Conservation (phyloP, 2,329 filamentous ascomycete genomes). For the Fusarium sp. region DNA sequence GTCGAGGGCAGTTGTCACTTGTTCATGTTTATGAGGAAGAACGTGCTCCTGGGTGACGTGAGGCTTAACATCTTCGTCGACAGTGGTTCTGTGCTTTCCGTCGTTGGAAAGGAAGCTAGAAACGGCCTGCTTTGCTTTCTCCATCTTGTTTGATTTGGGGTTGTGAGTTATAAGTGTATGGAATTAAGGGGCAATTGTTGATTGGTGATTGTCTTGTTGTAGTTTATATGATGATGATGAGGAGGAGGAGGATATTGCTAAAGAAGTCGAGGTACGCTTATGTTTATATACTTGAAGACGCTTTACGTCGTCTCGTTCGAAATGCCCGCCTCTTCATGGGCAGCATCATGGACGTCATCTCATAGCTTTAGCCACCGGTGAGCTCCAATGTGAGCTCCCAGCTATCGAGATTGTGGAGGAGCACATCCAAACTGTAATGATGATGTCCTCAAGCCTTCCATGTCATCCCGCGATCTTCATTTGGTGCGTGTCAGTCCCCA, state of each 20-base stretch:
- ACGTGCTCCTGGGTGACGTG: constrained; percentile 70
- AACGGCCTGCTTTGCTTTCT: constrained; percentile 72
- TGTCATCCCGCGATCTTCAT: constrained; percentile 36
- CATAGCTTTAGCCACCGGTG: constrained; percentile 1
- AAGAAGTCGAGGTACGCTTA: not conserved
- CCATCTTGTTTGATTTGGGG: constrained; percentile 55
- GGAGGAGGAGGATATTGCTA: not conserved
- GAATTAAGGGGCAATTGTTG: not conserved
- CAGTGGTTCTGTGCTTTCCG: constrained; percentile 75
- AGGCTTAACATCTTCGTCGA: constrained; percentile 71
- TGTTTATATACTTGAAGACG: constrained; percentile 24
- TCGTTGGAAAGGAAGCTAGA: constrained; percentile 67
- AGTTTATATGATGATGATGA: not conserved
- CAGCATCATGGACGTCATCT: constrained; percentile 31
- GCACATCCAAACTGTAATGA: not conserved
- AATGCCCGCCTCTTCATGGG: constrained; percentile 11
- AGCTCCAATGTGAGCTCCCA: not conserved
- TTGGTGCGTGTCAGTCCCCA: constrained; percentile 3
- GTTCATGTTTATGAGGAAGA: constrained; percentile 68
- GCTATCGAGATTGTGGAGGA: not conserved
- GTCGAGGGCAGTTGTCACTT: constrained; percentile 70
- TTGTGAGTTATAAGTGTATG: not conserved
- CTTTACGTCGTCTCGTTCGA: not conserved
- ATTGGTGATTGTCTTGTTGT: not conserved
- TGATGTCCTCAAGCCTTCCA: constrained; percentile 29